Evolutionary conservation across 1,284 basidiomycete genomes (phyloP).

Genomic region (Filobasidium uniguttulatum): DNA sequence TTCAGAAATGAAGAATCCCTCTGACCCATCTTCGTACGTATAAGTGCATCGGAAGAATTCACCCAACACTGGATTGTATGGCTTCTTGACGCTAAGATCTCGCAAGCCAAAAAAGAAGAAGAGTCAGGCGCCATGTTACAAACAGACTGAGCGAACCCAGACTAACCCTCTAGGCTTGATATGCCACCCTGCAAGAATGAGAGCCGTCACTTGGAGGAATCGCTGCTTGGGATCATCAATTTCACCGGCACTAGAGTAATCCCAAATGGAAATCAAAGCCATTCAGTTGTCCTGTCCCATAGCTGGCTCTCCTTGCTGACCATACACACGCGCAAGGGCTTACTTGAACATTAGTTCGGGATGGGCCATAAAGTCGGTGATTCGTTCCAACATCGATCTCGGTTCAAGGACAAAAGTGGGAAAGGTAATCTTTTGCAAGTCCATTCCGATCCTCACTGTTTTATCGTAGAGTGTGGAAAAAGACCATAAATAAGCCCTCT

Average conservation of each 20-base stretch:
- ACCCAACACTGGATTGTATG: constrained; percentile 93
- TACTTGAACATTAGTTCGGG: constrained; percentile 70
- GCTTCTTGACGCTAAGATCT: constrained; percentile 69
- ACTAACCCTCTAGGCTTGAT: constrained; percentile 83
- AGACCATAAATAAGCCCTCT: too few species aligned
- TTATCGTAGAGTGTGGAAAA: too few species aligned
- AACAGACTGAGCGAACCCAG: not conserved
- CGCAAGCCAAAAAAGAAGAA: too few species aligned
- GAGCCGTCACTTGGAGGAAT: constrained; percentile 73
- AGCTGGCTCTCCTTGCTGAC: not conserved
- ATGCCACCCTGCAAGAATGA: constrained; percentile 63
- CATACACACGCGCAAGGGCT: not conserved
- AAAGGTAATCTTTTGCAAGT: constrained; percentile 82
- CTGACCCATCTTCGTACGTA: constrained; percentile 77
- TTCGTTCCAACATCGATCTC: constrained; percentile 82
- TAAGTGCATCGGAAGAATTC: constrained; percentile 97
- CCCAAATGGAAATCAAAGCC: not conserved
- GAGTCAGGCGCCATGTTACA: constrained; percentile 2
- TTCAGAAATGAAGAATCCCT: constrained; percentile 93
- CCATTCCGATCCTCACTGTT: constrained; percentile 54
- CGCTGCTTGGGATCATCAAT: constrained; percentile 67
- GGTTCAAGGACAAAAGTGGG: constrained; percentile 92
- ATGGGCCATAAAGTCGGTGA: constrained; percentile 98
- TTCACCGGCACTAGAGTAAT: constrained; percentile 21
- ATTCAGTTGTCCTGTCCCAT: not conserved